A percentile compares a stretch with the other conserved stretches of the same genome.
phyloP scores from a whole-genome alignment of 345 rosid genomes.

The Sisymbrium irio region DNA sequence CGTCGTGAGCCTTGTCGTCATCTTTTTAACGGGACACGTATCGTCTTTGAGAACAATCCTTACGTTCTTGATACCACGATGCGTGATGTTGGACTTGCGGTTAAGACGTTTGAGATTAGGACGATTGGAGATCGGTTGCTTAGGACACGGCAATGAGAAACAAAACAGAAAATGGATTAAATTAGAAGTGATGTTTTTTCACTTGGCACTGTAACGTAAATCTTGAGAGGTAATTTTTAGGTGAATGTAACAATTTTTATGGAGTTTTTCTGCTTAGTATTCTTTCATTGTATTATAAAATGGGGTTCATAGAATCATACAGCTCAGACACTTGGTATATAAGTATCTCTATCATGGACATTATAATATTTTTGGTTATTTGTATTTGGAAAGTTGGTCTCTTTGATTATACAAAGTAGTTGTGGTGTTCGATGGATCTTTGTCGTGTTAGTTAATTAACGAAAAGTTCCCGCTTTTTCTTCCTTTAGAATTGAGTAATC shows the following conservation, averaged over 20 bases:
- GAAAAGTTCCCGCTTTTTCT: constrained; percentile 1
- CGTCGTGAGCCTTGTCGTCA: constrained; percentile 72
- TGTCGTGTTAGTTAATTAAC: constrained; percentile 21
- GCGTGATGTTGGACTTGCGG: constrained; percentile 52
- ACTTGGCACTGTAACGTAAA: constrained; percentile 3
- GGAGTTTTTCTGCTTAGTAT: background rate
- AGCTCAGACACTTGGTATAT: constrained; percentile 30
- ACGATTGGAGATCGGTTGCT: constrained; percentile 35
- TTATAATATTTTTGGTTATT: background rate
- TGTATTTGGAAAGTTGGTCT: background rate
- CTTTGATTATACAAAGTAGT: constrained; percentile 11
- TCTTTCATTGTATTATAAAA: constrained; percentile 30
- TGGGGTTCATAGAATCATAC: constrained; percentile 14
- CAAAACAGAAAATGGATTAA: constrained; percentile 35
- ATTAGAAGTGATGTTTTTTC: constrained; percentile 34
- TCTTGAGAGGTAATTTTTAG: constrained; percentile 8
- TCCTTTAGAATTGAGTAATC: background rate
- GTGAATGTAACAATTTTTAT: background rate
- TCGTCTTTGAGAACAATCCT: constrained; percentile 53
- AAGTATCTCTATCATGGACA: constrained; percentile 28
- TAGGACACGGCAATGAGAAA: constrained; percentile 40
- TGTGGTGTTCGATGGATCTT: constrained; percentile 17
- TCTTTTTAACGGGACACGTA: constrained; percentile 45
- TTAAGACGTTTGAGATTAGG: constrained; percentile 64
- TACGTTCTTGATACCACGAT: constrained; percentile 66